Percentiles rank a stretch among this genome's conserved stretches.
Evolutionary conservation across 192 early-diverging fungal species (phyloP).

Genomic region (Lobosporangium transversale): DNA sequence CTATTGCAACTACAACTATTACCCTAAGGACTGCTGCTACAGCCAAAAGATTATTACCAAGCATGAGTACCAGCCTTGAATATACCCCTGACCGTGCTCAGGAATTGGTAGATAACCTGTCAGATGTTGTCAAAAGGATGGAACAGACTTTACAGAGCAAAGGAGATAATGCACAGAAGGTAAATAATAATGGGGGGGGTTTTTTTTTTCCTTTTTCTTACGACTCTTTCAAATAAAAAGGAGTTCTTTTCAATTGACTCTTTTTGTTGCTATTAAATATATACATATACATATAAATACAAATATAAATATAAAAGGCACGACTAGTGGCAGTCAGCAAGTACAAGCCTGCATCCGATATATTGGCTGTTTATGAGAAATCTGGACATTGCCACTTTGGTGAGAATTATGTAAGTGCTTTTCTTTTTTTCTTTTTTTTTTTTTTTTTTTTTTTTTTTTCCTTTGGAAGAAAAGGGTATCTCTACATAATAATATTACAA

Average conservation of each 20-base stretch:
- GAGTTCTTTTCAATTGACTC: too few relatives aligned
- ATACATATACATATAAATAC: too few relatives aligned
- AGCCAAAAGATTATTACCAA: too few relatives aligned
- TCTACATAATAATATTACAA: not conserved
- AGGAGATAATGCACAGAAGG: constrained; percentile 12
- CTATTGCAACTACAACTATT: too few relatives aligned
- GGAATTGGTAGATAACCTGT: constrained; percentile 30
- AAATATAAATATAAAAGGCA: too few relatives aligned
- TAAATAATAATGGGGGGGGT: not conserved
- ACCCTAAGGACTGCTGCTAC: too few relatives aligned
- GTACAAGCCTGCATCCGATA: constrained; percentile 85
- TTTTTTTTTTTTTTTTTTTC: not conserved
- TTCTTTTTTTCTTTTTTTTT: not conserved
- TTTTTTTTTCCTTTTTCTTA: not conserved
- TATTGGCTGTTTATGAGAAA: constrained; percentile 76
- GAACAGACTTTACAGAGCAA: constrained; percentile 11
- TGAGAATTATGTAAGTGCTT: constrained; percentile 85
- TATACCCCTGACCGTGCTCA: constrained; percentile 35
- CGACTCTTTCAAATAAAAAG: too few relatives aligned
- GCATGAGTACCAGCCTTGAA: constrained; percentile 15
- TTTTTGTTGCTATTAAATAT: too few relatives aligned
- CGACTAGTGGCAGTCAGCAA: constrained; percentile 96
- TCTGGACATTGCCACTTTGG: constrained; percentile 95
- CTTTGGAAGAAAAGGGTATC: not conserved
- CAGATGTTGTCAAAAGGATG: constrained; percentile 2